Evolutionary conservation across 352 stramenopile species (phyloP).

Genomic region (Peronospora destructor): DNA sequence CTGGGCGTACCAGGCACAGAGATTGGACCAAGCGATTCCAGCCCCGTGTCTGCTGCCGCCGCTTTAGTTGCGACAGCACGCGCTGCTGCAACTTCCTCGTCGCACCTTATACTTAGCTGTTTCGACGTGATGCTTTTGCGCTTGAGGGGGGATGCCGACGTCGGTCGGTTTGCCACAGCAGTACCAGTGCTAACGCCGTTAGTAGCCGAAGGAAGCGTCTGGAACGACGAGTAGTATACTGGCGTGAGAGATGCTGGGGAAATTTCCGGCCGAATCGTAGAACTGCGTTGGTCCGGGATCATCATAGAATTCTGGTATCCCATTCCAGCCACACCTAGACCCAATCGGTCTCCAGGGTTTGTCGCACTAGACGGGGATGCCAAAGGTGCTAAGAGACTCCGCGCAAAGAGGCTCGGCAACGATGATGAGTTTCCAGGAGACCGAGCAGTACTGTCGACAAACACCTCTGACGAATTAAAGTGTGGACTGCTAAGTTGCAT

Average conservation of each 20-base stretch:
- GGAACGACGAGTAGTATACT: slow-evolving; percentile 41
- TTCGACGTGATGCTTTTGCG: slow-evolving; percentile 75
- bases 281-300: slow-evolving; percentile 23
- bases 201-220: slow-evolving; percentile 8
- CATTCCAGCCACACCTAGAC: slow-evolving; percentile 18
- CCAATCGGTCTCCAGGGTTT: slow-evolving; percentile 16
- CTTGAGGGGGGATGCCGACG: slow-evolving; percentile 48
- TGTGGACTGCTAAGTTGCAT: slow-evolving; percentile 26
- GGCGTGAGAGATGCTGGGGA: slow-evolving; percentile 41
- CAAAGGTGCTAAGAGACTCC: slow-evolving; percentile 36
- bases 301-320: slow-evolving; percentile 23
- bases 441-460: slow-evolving; percentile 18
- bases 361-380: slow-evolving; percentile 26
- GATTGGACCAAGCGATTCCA: slow-evolving; percentile 17
- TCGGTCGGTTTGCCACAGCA: slow-evolving; percentile 9
- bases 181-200: slow-evolving; percentile 5
- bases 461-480: slow-evolving; percentile 35
- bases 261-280: slow-evolving; percentile 22
- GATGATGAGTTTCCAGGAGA: slow-evolving; percentile 31
- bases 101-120: slow-evolving; percentile 41
- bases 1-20: slow-evolving; percentile 17
- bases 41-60: slow-evolving; percentile 10
- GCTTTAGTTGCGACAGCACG: slow-evolving; percentile 24
- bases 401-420: slow-evolving; percentile 45
- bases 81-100: slow-evolving; percentile 34